Conservation (phyloP, 2,329 filamentous ascomycete species). For the Aureobasidium melanogenum region DNA sequence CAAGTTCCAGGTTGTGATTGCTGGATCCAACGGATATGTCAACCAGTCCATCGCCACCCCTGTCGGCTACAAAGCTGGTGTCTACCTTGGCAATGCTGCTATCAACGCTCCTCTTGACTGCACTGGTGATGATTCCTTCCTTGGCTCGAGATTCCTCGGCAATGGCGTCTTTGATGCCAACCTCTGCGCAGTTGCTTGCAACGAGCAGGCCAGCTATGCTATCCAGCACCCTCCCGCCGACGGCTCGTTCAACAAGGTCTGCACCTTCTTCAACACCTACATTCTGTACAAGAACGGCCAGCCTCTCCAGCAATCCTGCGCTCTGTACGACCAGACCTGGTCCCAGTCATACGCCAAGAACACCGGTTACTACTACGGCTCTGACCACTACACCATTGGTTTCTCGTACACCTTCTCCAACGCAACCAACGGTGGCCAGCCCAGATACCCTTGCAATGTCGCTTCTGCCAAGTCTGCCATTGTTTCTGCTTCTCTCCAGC, state of each 20-base stretch:
- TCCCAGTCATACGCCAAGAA: constrained; percentile 17
- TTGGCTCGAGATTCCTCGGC: constrained; percentile 13
- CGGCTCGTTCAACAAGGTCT: constrained; percentile 12
- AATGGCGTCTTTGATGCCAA: constrained; percentile 18
- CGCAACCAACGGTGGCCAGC: constrained; percentile 12
- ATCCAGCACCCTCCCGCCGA: constrained; percentile 4
- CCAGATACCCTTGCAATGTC: constrained; percentile 6
- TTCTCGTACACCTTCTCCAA: constrained; percentile 13
- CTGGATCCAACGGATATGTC: constrained; percentile 33
- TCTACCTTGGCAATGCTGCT: constrained; percentile 16
- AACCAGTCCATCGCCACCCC: constrained; percentile 17
- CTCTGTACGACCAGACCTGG: constrained; percentile 26
- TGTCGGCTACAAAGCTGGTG: constrained; percentile 25
- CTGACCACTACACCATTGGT: constrained; percentile 13
- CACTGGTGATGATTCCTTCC: constrained; percentile 17
- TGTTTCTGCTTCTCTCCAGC: constrained; percentile 11
- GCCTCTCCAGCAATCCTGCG: constrained; percentile 29
- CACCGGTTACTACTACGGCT: constrained; percentile 13
- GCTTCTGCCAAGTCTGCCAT: constrained; percentile 13
- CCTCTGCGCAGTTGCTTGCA: constrained; percentile 21
- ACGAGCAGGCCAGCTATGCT: constrained; percentile 13
- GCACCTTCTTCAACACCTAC: constrained; percentile 30
- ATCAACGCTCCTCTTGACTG: constrained; percentile 24
- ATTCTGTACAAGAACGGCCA: constrained; percentile 30
- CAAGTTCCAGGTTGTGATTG: constrained; percentile 33